Percentiles rank a stretch among this genome's conserved stretches.
These are phyloP conservation scores for Salvia hispanica DNA, from an alignment of 257 asterid species.

Conservation along the genomic window DNA sequence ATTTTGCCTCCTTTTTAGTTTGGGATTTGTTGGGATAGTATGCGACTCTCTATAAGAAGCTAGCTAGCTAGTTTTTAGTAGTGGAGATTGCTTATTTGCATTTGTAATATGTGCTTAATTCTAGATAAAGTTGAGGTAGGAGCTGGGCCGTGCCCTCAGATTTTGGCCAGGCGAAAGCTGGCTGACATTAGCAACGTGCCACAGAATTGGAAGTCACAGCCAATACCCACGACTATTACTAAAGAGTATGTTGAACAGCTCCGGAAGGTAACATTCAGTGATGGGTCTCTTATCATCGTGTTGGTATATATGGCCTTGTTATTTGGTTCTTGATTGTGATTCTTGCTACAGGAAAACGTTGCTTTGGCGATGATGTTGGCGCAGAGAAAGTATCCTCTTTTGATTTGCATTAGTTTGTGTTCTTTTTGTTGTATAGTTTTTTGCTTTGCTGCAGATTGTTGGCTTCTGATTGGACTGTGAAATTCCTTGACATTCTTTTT, in stretches of 20 bases:
- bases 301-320: conserved; percentile 3
- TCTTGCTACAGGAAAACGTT: conserved; percentile 57
- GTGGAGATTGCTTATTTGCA: conserved; percentile 4
- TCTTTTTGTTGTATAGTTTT: conserved; percentile 14
- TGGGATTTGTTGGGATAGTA: conserved; percentile 10
- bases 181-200: conserved; percentile 72
- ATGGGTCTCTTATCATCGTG: not conserved
- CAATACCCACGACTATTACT: conserved; percentile 29
- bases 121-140: conserved; percentile 33
- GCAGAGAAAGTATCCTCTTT: conserved; percentile 74
- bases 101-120: conserved; percentile 4
- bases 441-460: not conserved
- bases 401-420: conserved; percentile 15
- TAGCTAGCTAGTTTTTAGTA: not conserved
- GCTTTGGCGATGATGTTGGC: conserved; percentile 57
- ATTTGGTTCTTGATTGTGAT: conserved; percentile 22
- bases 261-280: conserved; percentile 43
- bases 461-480: conserved; percentile 6
- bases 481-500: conserved; percentile 38
- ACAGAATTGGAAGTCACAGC: conserved; percentile 41
- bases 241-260: conserved; percentile 53
- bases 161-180: conserved; percentile 53
- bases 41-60: conserved; percentile 11
- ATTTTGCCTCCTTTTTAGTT: not conserved
- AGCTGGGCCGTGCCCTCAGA: conserved; percentile 36